phyloP scores from a whole-genome alignment of 2,329 filamentous ascomycete species.

The Talaromyces sp. region DNA sequence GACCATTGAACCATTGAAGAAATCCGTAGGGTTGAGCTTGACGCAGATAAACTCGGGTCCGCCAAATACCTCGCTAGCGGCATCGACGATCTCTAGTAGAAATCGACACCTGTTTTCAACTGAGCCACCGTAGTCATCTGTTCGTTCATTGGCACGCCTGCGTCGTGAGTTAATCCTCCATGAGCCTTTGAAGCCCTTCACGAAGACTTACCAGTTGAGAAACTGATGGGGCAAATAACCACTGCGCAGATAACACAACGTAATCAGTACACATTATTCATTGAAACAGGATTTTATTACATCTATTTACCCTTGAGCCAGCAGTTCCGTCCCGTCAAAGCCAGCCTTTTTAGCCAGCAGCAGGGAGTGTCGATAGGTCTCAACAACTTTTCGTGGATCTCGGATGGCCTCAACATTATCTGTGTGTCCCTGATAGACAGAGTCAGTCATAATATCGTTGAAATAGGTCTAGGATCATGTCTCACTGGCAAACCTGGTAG shows the following conservation, averaged over 20 bases:
- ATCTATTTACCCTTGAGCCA: constrained; percentile 19
- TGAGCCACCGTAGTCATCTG: constrained; percentile 34
- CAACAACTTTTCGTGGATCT: constrained; percentile 12
- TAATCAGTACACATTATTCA: background rate
- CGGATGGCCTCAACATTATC: background rate
- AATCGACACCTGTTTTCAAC: constrained; percentile 34
- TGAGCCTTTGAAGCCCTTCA: background rate
- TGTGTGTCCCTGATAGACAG: background rate
- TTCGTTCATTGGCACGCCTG: constrained; percentile 28
- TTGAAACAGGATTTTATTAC: background rate
- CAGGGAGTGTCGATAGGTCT: constrained; percentile 20
- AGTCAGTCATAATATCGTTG: background rate
- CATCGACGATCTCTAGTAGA: constrained; percentile 33
- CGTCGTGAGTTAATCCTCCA: background rate
- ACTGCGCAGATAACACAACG: background rate
- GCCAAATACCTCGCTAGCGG: constrained; percentile 21
- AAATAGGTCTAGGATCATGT: background rate
- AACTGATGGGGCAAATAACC: background rate
- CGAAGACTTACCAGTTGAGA: background rate
- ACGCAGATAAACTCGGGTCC: background rate
- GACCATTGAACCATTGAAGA: constrained; percentile 25
- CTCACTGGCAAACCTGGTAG: constrained; percentile 18
- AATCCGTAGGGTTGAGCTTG: constrained; percentile 22
- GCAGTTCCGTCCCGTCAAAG: constrained; percentile 24
- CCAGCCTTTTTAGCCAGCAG: constrained; percentile 21